Percentiles rank a stretch among this genome's conserved stretches.
Conservation (phyloP, 2,329 filamentous ascomycete species). For the Knufia petricola region DNA sequence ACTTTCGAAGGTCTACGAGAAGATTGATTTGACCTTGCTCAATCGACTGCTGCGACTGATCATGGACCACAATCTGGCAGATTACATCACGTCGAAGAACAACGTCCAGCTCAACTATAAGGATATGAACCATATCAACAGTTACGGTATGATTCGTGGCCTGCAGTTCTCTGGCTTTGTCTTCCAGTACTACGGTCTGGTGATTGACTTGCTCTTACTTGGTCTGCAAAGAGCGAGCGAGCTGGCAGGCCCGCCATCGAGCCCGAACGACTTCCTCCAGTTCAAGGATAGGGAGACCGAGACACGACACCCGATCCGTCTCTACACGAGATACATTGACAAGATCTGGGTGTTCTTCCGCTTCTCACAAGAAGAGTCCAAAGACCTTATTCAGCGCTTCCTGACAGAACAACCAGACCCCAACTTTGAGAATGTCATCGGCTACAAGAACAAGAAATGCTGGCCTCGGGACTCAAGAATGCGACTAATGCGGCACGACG, state of each 20-base stretch:
- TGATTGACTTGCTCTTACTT: conserved; percentile 83
- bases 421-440: conserved; percentile 98
- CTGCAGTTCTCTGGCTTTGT: conserved; percentile 97
- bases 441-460: conserved; percentile 98
- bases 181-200: conserved; percentile 96
- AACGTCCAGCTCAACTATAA: conserved; percentile 99
- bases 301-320: conserved; percentile 82
- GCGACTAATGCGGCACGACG: conserved; percentile 97
- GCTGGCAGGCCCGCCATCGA: conserved; percentile 86
- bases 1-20: conserved; percentile 98
- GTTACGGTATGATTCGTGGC: conserved; percentile 95
- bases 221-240: conserved; percentile 95
- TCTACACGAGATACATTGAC: conserved; percentile 98
- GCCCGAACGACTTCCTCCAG: conserved; percentile 93
- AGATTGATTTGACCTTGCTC: conserved; percentile 91
- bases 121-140: conserved; percentile 99
- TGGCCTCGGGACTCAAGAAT: conserved; percentile 97
- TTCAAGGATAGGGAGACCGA: conserved; percentile 91
- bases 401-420: conserved; percentile 96
- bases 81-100: conserved; percentile 99
- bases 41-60: conserved; percentile 88
- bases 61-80: conserved; percentile 98
- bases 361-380: conserved; percentile 86
- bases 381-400: conserved; percentile 94
- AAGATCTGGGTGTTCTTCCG: conserved; percentile 97